Evolutionary conservation across 169 alveolate species (phyloP).

Genomic region (Plasmodium cynomolgi): DNA sequence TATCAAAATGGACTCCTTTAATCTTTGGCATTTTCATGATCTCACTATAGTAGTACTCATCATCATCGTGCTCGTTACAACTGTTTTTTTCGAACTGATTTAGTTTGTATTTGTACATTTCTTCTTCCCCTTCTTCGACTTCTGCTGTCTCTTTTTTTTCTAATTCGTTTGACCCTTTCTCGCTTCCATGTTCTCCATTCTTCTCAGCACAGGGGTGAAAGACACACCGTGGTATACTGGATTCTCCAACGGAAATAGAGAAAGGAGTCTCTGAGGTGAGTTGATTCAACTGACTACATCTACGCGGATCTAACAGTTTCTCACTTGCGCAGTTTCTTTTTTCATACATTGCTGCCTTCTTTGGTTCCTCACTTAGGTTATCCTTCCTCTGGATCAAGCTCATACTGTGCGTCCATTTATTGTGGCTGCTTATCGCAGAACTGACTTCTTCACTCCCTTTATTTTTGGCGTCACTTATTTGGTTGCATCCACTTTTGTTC

Average conservation of each 20-base stretch:
- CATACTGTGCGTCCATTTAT: neutral
- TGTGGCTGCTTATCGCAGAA: neutral
- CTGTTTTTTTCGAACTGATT: neutral
- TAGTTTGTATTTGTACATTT: neutral
- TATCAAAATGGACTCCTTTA: slow-evolving; percentile 75
- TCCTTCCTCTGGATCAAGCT: neutral
- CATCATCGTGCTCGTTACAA: neutral
- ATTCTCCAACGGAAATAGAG: neutral
- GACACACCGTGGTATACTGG: neutral
- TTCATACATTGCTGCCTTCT: neutral
- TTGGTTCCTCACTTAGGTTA: neutral
- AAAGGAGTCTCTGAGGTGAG: neutral
- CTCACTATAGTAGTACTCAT: slow-evolving; percentile 22
- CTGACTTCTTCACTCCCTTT: neutral
- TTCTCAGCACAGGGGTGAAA: neutral
- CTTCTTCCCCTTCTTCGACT: neutral
- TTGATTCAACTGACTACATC: neutral
- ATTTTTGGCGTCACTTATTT: neutral
- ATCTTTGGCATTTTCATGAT: slow-evolving; percentile 67
- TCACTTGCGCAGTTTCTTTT: neutral
- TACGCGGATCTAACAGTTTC: neutral
- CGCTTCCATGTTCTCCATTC: neutral
- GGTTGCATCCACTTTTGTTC: neutral
- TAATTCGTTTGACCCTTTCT: neutral
- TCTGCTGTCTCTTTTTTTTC: neutral